phyloP scores from a whole-genome alignment of 768 basidiomycete species.

The Suillus decipiens region DNA sequence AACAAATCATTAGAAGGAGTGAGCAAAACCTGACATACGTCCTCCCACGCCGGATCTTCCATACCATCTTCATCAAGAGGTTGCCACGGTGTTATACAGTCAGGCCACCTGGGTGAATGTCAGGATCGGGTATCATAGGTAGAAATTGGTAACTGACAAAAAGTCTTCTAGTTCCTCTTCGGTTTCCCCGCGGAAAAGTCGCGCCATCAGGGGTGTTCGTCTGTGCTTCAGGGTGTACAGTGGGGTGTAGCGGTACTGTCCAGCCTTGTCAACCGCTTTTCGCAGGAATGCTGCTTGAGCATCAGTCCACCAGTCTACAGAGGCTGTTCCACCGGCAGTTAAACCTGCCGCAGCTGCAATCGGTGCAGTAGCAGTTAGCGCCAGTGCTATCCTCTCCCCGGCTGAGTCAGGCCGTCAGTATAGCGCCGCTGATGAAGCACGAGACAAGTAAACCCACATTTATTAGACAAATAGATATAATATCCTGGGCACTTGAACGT shows the following conservation, averaged over 20 bases:
- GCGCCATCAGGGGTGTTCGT: neutral
- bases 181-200: constrained; percentile 17
- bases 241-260: constrained; percentile 28
- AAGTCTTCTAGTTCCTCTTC: constrained; percentile 12
- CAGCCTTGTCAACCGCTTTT: constrained; percentile 21
- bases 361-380: constrained; percentile 20
- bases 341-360: constrained; percentile 12
- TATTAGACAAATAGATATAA: constrained; percentile 35
- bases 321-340: constrained; percentile 16
- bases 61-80: constrained; percentile 29
- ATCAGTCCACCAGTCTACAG: constrained; percentile 26
- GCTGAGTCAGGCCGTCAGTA: constrained; percentile 15
- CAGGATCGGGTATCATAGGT: neutral
- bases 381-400: constrained; percentile 27
- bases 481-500: constrained; percentile 34
- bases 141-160: constrained; percentile 17
- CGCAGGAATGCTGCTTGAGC: constrained; percentile 24
- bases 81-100: constrained; percentile 21
- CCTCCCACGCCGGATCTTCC: constrained; percentile 17
- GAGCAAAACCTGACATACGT: neutral
- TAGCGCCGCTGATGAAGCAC: constrained; percentile 2
- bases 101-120: constrained; percentile 24
- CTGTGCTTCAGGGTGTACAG: constrained; percentile 27
- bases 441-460: constrained; percentile 8
- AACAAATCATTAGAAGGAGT: neutral